Evolutionary conservation across 2,329 filamentous ascomycete species (phyloP).

Genomic region (Fusarium guadeloupense): DNA sequence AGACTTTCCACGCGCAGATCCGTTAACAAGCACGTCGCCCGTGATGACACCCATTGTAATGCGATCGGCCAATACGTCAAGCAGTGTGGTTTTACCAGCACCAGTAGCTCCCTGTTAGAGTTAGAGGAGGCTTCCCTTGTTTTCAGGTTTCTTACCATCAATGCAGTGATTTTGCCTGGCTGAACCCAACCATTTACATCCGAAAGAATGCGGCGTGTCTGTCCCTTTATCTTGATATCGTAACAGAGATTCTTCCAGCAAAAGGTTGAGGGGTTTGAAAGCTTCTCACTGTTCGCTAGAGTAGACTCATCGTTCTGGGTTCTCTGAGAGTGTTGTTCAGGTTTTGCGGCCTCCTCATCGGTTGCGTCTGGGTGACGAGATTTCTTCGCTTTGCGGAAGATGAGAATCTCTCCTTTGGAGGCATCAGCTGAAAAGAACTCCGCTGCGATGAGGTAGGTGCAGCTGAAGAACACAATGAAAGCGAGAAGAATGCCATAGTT

Average conservation of each 20-base stretch:
- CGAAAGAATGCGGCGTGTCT: constrained; percentile 70
- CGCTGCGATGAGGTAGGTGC: constrained; percentile 9
- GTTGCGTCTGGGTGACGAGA: rapidly evolving
- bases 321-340: not conserved
- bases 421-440: constrained; percentile 15
- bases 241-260: constrained; percentile 77
- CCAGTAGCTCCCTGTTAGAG: constrained; percentile 66
- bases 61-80: constrained; percentile 82
- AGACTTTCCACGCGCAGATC: constrained; percentile 71
- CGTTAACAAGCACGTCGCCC: constrained; percentile 75
- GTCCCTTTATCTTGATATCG: constrained; percentile 73
- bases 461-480: constrained; percentile 27
- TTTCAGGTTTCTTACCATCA: constrained; percentile 69
- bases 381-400: constrained; percentile 64
- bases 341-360: not conserved
- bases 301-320: not conserved
- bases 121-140: constrained; percentile 39
- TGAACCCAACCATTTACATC: constrained; percentile 77
- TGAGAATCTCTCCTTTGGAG: constrained; percentile 31
- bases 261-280: constrained; percentile 55
- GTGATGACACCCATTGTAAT: constrained; percentile 86
- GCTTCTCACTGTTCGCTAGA: not conserved
- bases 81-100: constrained; percentile 85
- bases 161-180: constrained; percentile 73
- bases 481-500: constrained; percentile 30